A percentile compares a stretch with the other conserved stretches of the same genome.
phyloP scores from a whole-genome alignment of 441 rosid species.

The Lepidium campestre region DNA sequence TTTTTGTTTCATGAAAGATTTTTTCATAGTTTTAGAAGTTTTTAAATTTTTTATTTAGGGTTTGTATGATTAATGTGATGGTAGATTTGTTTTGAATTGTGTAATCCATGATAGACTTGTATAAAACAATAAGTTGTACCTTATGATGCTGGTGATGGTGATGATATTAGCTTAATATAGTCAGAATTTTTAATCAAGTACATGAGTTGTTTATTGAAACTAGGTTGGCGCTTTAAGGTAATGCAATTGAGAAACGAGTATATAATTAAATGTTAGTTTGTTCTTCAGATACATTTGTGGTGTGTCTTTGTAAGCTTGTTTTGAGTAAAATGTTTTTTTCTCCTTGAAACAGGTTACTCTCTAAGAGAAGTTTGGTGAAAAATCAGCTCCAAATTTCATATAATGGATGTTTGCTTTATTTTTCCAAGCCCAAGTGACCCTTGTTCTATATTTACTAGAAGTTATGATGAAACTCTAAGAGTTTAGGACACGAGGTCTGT shows the following conservation, averaged over 20 bases:
- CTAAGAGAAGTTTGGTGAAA: constrained; percentile 37
- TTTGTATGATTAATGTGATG: too few species aligned
- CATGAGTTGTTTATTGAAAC: neutral
- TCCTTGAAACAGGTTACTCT: constrained; percentile 30
- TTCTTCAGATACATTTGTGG: neutral
- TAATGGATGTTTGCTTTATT: constrained; percentile 74
- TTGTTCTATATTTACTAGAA: constrained; percentile 56
- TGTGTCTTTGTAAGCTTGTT: neutral
- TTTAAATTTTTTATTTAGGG: too few species aligned
- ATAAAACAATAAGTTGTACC: too few species aligned
- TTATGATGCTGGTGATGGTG: neutral
- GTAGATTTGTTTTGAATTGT: too few species aligned
- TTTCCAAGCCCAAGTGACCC: constrained; percentile 48
- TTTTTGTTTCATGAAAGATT: too few species aligned
- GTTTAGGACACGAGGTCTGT: constrained; percentile 68
- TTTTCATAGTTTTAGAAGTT: too few species aligned
- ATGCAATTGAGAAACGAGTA: neutral
- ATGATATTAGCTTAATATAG: neutral
- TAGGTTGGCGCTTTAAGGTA: neutral
- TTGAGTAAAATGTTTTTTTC: neutral
- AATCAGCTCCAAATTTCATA: constrained; percentile 53
- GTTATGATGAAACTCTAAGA: constrained; percentile 68
- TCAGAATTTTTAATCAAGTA: neutral
- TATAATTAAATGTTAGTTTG: neutral
- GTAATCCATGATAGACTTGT: too few species aligned